Evolutionary conservation across 2,329 filamentous ascomycete species (phyloP).

Genomic region (Aspergillus niger): DNA sequence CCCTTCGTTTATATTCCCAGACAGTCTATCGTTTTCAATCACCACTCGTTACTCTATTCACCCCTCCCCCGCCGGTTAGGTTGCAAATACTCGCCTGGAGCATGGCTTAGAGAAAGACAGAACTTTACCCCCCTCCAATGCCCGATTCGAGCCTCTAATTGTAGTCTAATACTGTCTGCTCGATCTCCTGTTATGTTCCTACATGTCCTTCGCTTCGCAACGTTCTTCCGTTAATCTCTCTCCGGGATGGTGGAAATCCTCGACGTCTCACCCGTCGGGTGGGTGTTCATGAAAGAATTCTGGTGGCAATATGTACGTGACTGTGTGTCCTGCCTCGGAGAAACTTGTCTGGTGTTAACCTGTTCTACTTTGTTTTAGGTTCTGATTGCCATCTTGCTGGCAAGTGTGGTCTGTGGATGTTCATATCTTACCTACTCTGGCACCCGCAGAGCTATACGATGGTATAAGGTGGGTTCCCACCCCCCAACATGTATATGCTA

Average conservation of each 20-base stretch:
- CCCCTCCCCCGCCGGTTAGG: not conserved
- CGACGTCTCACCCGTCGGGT: slow-evolving; percentile 33
- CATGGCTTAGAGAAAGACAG: slow-evolving; percentile 2
- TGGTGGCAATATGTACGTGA: slow-evolving; percentile 50
- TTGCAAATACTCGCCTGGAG: not conserved
- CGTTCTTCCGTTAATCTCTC: slow-evolving; percentile 19
- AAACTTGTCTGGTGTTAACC: slow-evolving; percentile 15
- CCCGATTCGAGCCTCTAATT: not conserved
- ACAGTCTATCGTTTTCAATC: not conserved
- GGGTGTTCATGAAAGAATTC: slow-evolving; percentile 38
- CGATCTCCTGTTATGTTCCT: not conserved
- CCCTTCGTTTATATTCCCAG: slow-evolving; percentile 2
- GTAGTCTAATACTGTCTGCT: slow-evolving; percentile 1
- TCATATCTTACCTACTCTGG: slow-evolving; percentile 34
- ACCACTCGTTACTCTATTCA: too few species aligned
- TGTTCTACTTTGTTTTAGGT: slow-evolving; percentile 26
- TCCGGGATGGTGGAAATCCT: slow-evolving; percentile 34
- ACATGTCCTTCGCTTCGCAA: slow-evolving; percentile 16
- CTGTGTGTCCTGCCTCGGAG: not conserved
- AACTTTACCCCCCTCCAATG: not conserved
- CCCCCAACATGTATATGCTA: not conserved
- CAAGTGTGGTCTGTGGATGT: slow-evolving; percentile 31
- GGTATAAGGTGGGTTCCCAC: slow-evolving; percentile 31
- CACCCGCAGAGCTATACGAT: slow-evolving; percentile 23
- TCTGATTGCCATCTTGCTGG: slow-evolving; percentile 37